Percentiles rank a stretch among this genome's conserved stretches.
Evolutionary conservation across 2,329 filamentous ascomycete species (phyloP).

Genomic region (Orbilia ellipsospora): DNA sequence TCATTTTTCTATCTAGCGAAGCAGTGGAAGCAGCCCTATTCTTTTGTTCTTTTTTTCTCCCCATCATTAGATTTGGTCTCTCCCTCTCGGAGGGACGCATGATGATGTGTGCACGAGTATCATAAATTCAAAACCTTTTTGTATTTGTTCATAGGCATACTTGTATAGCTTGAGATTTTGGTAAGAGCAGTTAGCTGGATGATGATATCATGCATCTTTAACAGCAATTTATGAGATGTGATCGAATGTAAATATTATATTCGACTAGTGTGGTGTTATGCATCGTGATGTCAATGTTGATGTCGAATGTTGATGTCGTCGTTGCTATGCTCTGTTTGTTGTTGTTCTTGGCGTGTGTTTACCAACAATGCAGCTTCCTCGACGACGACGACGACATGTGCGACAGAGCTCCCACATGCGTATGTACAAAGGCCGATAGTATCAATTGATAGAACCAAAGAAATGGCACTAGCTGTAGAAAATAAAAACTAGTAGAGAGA

Average conservation of each 20-base stretch:
- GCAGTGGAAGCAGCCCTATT: too few relatives aligned
- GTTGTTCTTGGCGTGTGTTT: conserved; percentile 15
- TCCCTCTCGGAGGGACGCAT: too few relatives aligned
- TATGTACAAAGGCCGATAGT: not conserved
- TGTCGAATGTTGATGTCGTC: conserved; percentile 1
- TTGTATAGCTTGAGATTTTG: too few relatives aligned
- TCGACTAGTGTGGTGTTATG: not conserved
- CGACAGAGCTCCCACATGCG: not conserved
- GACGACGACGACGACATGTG: not conserved
- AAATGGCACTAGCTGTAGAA: too few relatives aligned
- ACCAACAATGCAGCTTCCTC: conserved; percentile 5
- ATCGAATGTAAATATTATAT: too few relatives aligned
- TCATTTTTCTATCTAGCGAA: too few relatives aligned
- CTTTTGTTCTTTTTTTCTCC: not conserved
- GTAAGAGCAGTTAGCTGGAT: too few relatives aligned
- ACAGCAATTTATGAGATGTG: too few relatives aligned
- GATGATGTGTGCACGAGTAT: too few relatives aligned
- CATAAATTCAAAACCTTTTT: not conserved
- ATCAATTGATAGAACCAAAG: too few relatives aligned
- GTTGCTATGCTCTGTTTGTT: conserved; percentile 10
- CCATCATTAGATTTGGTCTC: not conserved
- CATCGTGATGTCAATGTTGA: not conserved
- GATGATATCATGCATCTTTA: too few relatives aligned
- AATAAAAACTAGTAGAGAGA: not conserved
- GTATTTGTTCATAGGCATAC: too few relatives aligned